A percentile compares a stretch with the other conserved stretches of the same genome.
phyloP scores from a whole-genome alignment of 2,329 filamentous ascomycete species.

The Aureobasidium melanogenum region DNA sequence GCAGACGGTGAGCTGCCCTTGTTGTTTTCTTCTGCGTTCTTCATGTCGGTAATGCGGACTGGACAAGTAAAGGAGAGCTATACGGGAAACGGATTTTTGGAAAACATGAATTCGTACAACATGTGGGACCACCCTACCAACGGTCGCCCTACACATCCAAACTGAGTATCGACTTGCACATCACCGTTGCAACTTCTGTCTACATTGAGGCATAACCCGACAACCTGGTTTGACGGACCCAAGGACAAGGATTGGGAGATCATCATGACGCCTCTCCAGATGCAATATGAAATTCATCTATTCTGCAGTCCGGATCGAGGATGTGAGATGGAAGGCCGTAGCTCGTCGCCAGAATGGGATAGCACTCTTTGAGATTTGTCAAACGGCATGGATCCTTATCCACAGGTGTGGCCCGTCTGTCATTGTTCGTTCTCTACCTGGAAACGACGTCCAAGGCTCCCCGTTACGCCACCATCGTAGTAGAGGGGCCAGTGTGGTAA shows the following conservation, averaged over 20 bases:
- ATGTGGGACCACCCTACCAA: background rate
- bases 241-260: background rate
- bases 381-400: conserved; percentile 6
- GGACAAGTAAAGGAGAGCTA: background rate
- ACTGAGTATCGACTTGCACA: background rate
- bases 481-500: background rate
- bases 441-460: conserved; percentile 1
- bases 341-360: background rate
- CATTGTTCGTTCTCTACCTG: conserved; percentile 6
- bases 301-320: background rate
- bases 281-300: background rate
- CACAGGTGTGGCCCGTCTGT: background rate
- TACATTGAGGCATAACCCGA: conserved; percentile 2
- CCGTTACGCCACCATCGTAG: conserved; percentile 10
- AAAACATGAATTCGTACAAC: background rate
- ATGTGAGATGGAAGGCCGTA: background rate
- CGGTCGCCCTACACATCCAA: background rate
- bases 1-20: background rate
- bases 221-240: conserved; percentile 5
- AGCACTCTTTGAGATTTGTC: background rate
- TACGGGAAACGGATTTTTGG: background rate
- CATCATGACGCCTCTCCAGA: conserved; percentile 5
- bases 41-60: background rate
- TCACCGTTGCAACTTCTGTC: conserved; percentile 6
- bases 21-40: conserved; percentile 1